Percentiles rank a stretch among this genome's conserved stretches.
These are phyloP conservation scores for Lachnellula hyalina DNA, from an alignment of 2,329 filamentous ascomycete genomes.

Conservation along the genomic window DNA sequence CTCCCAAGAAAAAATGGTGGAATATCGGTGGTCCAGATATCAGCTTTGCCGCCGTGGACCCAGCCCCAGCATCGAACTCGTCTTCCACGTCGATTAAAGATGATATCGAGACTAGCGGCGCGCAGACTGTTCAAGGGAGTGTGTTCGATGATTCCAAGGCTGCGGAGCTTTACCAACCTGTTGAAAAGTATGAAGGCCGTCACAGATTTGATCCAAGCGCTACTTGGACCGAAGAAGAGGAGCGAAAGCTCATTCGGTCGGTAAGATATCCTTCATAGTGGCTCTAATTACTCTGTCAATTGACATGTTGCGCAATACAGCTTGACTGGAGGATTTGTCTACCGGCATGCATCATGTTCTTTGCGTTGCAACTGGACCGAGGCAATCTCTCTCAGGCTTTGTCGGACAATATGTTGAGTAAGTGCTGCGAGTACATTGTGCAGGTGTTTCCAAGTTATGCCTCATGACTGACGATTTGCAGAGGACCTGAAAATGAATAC, in stretches of 20 bases:
- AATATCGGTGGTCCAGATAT: slow-evolving; percentile 4
- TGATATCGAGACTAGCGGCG: not conserved
- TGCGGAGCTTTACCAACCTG: slow-evolving; percentile 4
- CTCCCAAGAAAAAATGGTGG: not conserved
- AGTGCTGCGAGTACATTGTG: slow-evolving; percentile 21
- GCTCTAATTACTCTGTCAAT: slow-evolving; percentile 28
- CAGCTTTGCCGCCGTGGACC: slow-evolving; percentile 6
- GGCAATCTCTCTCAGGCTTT: slow-evolving; percentile 54
- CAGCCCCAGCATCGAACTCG: not conserved
- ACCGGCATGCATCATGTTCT: slow-evolving; percentile 52
- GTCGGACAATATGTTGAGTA: slow-evolving; percentile 55
- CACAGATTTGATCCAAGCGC: slow-evolving; percentile 10
- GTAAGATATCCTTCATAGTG: slow-evolving; percentile 27
- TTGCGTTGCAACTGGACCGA: slow-evolving; percentile 55
- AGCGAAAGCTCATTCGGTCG: slow-evolving; percentile 20
- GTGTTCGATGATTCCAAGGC: slow-evolving; percentile 4
- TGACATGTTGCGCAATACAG: slow-evolving; percentile 40
- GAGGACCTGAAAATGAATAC: not conserved
- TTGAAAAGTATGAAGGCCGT: slow-evolving; percentile 9
- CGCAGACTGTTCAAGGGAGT: not conserved
- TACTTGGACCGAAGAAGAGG: slow-evolving; percentile 16
- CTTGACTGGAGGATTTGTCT: slow-evolving; percentile 4
- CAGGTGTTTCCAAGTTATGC: no score
- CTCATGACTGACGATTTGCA: not conserved
- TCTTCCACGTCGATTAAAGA: not conserved